Evolutionary conservation across 768 basidiomycete genomes (phyloP).

Genomic region (Auriculariales sp.): DNA sequence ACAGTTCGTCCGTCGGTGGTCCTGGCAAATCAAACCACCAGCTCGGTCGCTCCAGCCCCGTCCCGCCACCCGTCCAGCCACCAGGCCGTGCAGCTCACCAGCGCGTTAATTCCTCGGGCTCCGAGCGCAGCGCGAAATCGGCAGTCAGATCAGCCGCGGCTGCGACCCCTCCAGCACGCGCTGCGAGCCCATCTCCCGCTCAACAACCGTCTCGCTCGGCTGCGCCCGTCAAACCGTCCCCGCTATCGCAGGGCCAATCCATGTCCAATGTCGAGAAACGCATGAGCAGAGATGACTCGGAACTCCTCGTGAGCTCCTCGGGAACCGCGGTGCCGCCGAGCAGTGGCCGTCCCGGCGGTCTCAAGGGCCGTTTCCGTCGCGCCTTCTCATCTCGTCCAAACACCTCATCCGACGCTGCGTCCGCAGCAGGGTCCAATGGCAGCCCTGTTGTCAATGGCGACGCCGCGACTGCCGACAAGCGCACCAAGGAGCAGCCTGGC

Average conservation of each 20-base stretch:
- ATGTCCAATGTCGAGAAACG: constrained; percentile 53
- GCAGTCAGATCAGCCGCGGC: constrained; percentile 7
- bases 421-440: constrained; percentile 8
- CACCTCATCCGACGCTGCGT: constrained; percentile 18
- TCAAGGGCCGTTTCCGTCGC: constrained; percentile 65
- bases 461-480: constrained; percentile 1
- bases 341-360: constrained; percentile 44
- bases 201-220: constrained; percentile 14
- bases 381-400: constrained; percentile 45
- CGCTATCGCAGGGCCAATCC: constrained; percentile 48
- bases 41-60: constrained; percentile 14
- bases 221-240: constrained; percentile 38
- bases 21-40: too few relatives aligned
- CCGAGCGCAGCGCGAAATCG: constrained; percentile 11
- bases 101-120: constrained; percentile 19
- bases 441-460: constrained; percentile 7
- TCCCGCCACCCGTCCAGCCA: constrained; percentile 20
- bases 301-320: constrained; percentile 3
- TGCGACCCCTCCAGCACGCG: not conserved
- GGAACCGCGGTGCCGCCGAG: constrained; percentile 6
- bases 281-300: constrained; percentile 23
- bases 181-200: constrained; percentile 12
- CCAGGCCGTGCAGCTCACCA: constrained; percentile 17
- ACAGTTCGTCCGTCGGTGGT: too few relatives aligned
- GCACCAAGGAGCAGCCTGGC: constrained; percentile 1